A percentile compares a stretch with the other conserved stretches of the same genome.
Conservation (phyloP, 202 grass and related monocot species). For the Schoenoplectus tabernaemontani region DNA sequence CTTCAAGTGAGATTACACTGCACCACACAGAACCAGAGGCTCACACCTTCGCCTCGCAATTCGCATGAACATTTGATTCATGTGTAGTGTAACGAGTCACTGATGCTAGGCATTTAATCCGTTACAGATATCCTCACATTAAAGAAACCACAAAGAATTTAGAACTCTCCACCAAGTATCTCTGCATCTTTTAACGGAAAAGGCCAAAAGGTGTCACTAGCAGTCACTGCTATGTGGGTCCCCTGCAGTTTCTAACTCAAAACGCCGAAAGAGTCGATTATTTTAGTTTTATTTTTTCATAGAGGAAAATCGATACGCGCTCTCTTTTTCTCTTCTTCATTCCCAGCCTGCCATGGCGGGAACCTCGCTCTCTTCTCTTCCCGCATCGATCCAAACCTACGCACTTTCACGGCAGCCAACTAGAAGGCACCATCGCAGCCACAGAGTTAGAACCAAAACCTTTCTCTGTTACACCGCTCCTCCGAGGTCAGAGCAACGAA, state of each 20-base stretch:
- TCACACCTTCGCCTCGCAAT: background rate
- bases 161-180: too few relatives aligned
- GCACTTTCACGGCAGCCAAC: background rate
- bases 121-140: background rate
- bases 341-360: constrained; percentile 21
- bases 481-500: constrained; percentile 6
- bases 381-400: constrained; percentile 6
- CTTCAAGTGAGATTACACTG: background rate
- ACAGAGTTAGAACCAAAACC: background rate
- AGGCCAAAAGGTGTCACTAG: too few relatives aligned
- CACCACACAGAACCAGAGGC: background rate
- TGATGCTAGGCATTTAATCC: background rate
- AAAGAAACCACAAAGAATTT: background rate
- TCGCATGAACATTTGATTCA: background rate
- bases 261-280: background rate
- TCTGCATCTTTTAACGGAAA: too few relatives aligned
- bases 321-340: background rate
- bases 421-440: background rate
- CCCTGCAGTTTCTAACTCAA: background rate
- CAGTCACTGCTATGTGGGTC: background rate
- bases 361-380: constrained; percentile 13
- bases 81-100: background rate
- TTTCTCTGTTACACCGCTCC: background rate
- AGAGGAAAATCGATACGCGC: background rate
- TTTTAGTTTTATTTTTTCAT: background rate